Conservation (phyloP, 208 protist genomes). For the Porcisia deanei region DNA sequence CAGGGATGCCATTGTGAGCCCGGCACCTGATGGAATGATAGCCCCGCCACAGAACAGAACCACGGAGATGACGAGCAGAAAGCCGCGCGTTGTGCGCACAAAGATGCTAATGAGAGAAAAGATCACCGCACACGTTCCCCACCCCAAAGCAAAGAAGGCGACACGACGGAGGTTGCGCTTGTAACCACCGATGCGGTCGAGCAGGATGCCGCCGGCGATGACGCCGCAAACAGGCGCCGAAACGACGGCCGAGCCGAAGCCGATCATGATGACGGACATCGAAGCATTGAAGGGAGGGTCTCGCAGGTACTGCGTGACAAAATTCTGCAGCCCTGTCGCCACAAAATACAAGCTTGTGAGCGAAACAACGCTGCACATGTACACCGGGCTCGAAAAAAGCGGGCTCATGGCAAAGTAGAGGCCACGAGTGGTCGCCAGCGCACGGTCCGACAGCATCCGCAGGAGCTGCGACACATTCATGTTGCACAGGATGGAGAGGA, state of each 20-base stretch:
- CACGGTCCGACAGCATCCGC: constrained; percentile 9
- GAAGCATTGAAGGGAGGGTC: constrained; percentile 78
- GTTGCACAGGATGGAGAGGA: neutral
- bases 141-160: constrained; percentile 52
- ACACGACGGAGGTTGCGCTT: constrained; percentile 65
- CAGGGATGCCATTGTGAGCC: constrained; percentile 79
- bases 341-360: constrained; percentile 93
- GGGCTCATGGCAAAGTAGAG: constrained; percentile 12
- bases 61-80: constrained; percentile 81
- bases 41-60: constrained; percentile 89
- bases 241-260: constrained; percentile 79
- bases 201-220: constrained; percentile 77
- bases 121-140: constrained; percentile 53
- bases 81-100: constrained; percentile 52
- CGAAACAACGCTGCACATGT: constrained; percentile 74
- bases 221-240: constrained; percentile 86
- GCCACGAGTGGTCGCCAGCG: neutral
- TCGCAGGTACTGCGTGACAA: constrained; percentile 90
- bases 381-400: constrained; percentile 65
- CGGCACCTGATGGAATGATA: constrained; percentile 76
- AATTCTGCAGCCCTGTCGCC: constrained; percentile 90
- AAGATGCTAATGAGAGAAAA: constrained; percentile 84
- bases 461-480: neutral
- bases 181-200: constrained; percentile 89
- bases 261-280: constrained; percentile 78